Evolutionary conservation across 305 asterid genomes (phyloP), one percentile per base, ranked within the genome.

Genomic region (Petunia hybrid): DNA sequence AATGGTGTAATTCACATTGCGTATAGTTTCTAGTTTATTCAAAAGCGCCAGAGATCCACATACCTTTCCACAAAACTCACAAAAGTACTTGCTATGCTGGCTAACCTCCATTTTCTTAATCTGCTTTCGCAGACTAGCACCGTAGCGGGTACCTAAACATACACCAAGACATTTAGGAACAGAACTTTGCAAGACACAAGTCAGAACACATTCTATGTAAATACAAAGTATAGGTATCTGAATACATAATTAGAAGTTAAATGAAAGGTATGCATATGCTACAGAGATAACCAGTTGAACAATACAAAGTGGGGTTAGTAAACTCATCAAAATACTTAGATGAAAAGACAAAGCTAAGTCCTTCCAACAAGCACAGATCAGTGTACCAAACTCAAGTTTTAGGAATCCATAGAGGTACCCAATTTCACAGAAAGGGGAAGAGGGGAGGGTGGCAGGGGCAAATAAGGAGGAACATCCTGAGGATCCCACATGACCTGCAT

Each of bases 41-140:
- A 14, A 40, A 66, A 22, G 4, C 39, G 43, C 76, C 12, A 40
- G 43, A 13, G 39, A 8, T 22, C 31, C 9, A 4, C 74, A 8
- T 85, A 95, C 98, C 98, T 95, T 95, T 6, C 98, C 98, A 41
- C 98, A 95, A 66, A 95, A 95, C 85, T 95, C 98, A 7, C 99
- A 95, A 80, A 94, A 87, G 73, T 88, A 95, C 90, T 95, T 95
- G 92, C 92, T 88, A 82, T 95, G 98, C 90, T 95, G 98, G 78
- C 97, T 92, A 16, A 95, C 96, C 83, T 95, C 99, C 98, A 95
- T 95, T 86, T 95, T 95, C 93, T 95, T 95, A 40, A 95, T 95
- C 86, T 95, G 97, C 90, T 95, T 95, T 45, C 98, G 90, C 93
- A 93, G 88, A 89, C 98, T 95, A 81, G 98, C 97, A 82, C 98